These are phyloP conservation scores for Psilocybe sp. DNA, from an alignment of 768 basidiomycete species.

Conservation along the genomic window DNA sequence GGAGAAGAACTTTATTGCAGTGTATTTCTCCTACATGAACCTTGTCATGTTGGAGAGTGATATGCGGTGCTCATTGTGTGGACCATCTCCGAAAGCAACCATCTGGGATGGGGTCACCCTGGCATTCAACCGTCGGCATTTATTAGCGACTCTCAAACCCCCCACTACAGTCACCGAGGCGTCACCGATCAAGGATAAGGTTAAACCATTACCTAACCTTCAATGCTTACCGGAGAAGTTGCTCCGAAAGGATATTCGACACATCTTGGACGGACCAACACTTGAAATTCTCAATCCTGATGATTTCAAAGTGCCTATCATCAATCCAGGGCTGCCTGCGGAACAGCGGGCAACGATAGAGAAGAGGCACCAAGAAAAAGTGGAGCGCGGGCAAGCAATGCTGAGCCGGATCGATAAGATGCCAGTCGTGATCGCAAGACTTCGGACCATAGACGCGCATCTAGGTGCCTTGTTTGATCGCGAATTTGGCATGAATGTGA, in stretches of 20 bases:
- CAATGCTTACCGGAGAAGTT: conserved; percentile 5
- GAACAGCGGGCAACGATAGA: neutral
- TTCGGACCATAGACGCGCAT: neutral
- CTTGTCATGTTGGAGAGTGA: conserved; percentile 18
- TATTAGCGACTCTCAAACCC: conserved; percentile 19
- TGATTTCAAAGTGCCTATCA: neutral
- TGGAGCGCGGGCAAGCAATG: neutral
- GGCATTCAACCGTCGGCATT: conserved; percentile 26
- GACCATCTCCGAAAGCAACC: conserved; percentile 21
- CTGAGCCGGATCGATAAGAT: neutral
- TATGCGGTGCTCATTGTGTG: conserved; percentile 26
- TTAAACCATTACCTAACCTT: neutral
- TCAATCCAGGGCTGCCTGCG: neutral
- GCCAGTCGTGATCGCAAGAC: neutral
- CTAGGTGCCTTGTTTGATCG: neutral
- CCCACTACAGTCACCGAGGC: conserved; percentile 18
- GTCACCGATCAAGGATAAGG: conserved; percentile 4
- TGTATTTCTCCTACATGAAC: conserved; percentile 29
- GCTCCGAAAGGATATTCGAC: neutral
- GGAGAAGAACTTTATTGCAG: conserved; percentile 24
- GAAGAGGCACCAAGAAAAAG: neutral
- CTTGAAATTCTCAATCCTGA: neutral
- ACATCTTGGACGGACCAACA: neutral
- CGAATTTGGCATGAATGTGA: neutral
- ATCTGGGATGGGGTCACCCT: conserved; percentile 34